A percentile compares a stretch with the other conserved stretches of the same genome.
Conservation (phyloP, 371 early-diverging fungal genomes). For the Thermomucor indicae-seudaticae region DNA sequence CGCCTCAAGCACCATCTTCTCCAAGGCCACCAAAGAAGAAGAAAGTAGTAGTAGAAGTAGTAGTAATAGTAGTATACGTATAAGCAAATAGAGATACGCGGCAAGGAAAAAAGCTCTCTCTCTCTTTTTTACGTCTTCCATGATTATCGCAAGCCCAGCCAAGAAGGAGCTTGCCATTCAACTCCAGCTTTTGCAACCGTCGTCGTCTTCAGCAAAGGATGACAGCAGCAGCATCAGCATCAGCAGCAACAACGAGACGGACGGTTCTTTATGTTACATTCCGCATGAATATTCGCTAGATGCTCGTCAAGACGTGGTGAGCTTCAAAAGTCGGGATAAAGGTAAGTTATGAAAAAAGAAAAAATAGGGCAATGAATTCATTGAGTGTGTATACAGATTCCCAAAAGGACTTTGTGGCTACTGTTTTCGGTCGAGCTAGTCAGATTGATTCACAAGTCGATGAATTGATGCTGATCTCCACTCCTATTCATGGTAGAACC, state of each 20-base stretch:
- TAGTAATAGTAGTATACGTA: conserved; percentile 15
- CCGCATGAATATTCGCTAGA: conserved; percentile 7
- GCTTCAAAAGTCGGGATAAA: conserved; percentile 6
- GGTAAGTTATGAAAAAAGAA: conserved; percentile 4
- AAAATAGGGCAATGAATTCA: background rate
- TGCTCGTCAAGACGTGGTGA: conserved; percentile 10
- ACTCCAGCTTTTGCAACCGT: conserved; percentile 26
- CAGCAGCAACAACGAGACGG: background rate
- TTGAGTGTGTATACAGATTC: background rate
- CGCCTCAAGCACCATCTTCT: conserved; percentile 52
- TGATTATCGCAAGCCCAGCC: conserved; percentile 45
- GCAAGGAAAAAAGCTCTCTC: no score
- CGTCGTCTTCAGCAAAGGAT: conserved; percentile 10
- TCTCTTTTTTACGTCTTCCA: no score
- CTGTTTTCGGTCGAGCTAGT: conserved; percentile 28
- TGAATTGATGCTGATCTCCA: conserved; percentile 24
- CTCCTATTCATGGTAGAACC: conserved; percentile 9
- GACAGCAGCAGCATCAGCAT: conserved; percentile 6
- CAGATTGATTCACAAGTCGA: conserved; percentile 21
- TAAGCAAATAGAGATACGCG: conserved; percentile 6
- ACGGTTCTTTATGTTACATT: background rate
- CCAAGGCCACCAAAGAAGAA: conserved; percentile 51
- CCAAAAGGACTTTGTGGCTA: conserved; percentile 23
- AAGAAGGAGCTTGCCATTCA: conserved; percentile 41
- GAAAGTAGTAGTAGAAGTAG: conserved; percentile 39